Percentiles rank a stretch among this genome's conserved stretches.
Conservation (phyloP, 139 green algal genomes). For the Eudorina sp. region DNA sequence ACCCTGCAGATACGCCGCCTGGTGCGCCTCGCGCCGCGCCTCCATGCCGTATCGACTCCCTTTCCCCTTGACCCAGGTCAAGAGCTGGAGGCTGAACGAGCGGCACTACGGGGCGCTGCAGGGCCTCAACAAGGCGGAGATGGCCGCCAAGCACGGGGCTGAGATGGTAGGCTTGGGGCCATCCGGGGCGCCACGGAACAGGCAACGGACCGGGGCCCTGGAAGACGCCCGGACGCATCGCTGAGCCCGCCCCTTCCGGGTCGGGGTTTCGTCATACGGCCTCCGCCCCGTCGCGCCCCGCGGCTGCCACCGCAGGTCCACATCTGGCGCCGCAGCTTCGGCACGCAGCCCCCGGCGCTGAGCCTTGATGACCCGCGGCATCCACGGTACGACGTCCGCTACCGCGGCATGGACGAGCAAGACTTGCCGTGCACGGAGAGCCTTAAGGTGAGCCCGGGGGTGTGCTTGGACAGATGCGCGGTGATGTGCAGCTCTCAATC, state of each 20-base stretch:
- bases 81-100: slow-evolving; percentile 62
- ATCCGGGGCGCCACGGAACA: too few relatives aligned
- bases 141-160: slow-evolving; percentile 39
- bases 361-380: slow-evolving; percentile 33
- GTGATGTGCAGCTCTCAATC: too few relatives aligned
- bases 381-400: slow-evolving; percentile 37
- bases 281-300: neutral
- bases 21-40: neutral
- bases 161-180: too few relatives aligned
- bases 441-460: slow-evolving; percentile 10
- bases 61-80: slow-evolving; percentile 30
- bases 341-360: slow-evolving; percentile 34
- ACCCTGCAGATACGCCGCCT: too few relatives aligned
- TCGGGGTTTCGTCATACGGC: neutral
- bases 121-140: slow-evolving; percentile 61
- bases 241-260: too few relatives aligned
- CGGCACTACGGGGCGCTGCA: slow-evolving; percentile 63
- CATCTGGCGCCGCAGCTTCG: slow-evolving; percentile 56
- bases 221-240: too few relatives aligned
- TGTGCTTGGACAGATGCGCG: too few relatives aligned
- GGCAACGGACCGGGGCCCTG: too few relatives aligned
- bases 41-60: neutral
- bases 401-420: neutral
- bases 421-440: slow-evolving; percentile 50
- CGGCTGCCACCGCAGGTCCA: too few relatives aligned